A percentile compares a stretch with the other conserved stretches of the same genome.
phyloP scores from a whole-genome alignment of 1,284 basidiomycete genomes.

The Rhodofomes roseus region DNA sequence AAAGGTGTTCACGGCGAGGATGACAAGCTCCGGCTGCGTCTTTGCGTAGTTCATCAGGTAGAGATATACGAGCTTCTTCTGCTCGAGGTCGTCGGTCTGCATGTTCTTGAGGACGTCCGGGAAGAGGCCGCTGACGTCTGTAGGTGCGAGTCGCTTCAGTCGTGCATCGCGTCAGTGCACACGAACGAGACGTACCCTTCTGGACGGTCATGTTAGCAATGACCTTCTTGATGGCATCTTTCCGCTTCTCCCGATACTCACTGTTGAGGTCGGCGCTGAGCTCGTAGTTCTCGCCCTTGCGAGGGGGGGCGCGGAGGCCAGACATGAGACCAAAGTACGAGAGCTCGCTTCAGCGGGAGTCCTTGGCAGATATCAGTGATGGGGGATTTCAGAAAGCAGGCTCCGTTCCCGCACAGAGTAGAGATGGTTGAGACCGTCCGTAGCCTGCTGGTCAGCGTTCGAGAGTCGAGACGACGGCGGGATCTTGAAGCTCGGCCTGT shows the following conservation, averaged over 20 bases:
- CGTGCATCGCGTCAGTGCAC: not conserved
- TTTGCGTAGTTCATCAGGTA: slow-evolving; percentile 99
- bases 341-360: too few relatives aligned
- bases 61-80: slow-evolving; percentile 97
- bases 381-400: too few relatives aligned
- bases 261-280: slow-evolving; percentile 94
- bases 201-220: slow-evolving; percentile 97
- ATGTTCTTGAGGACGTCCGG: slow-evolving; percentile 99
- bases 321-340: slow-evolving; percentile 15
- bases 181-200: slow-evolving; percentile 59
- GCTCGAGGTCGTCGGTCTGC: slow-evolving; percentile 92
- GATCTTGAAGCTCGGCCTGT: too few relatives aligned
- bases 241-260: slow-evolving; percentile 91
- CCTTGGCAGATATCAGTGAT: too few relatives aligned
- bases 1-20: slow-evolving; percentile 98
- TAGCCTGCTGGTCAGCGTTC: too few relatives aligned
- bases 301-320: slow-evolving; percentile 56
- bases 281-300: slow-evolving; percentile 92
- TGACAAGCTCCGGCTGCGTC: slow-evolving; percentile 96
- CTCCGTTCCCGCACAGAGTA: too few relatives aligned
- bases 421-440: too few relatives aligned
- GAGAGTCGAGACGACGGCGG: too few relatives aligned
- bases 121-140: slow-evolving; percentile 93
- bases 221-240: slow-evolving; percentile 97
- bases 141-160: not conserved